Evolutionary conservation across 176 grass and related monocot genomes (phyloP).

Genomic region (Ensete ventricosum): DNA sequence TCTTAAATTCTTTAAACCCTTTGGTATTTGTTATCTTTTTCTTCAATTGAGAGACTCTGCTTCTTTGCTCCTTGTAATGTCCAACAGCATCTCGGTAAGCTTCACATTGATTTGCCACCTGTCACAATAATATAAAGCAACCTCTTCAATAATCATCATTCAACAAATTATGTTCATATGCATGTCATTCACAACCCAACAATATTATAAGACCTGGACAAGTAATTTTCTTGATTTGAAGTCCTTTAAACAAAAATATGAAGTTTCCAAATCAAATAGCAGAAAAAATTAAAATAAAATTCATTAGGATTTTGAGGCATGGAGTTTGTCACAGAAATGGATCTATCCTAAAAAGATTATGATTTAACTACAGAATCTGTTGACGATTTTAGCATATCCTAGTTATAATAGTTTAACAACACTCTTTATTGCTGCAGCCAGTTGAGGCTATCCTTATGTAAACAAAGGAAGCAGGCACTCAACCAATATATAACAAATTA

Average conservation of each 20-base stretch:
- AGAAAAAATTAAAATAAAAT: too few species aligned
- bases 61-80: conserved; percentile 70
- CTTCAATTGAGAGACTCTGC: conserved; percentile 77
- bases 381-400: not conserved
- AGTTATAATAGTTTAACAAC: not conserved
- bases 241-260: not conserved
- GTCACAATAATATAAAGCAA: conserved; percentile 23
- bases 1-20: conserved; percentile 84
- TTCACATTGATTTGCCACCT: conserved; percentile 65
- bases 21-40: conserved; percentile 77
- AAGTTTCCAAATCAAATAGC: not conserved
- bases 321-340: not conserved
- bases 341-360: not conserved
- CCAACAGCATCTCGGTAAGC: conserved; percentile 63
- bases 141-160: not conserved
- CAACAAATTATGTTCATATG: not conserved
- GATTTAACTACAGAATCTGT: too few species aligned
- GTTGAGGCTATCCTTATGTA: not conserved
- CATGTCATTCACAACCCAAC: not conserved
- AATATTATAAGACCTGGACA: not conserved
- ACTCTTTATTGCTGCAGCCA: not conserved
- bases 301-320: too few species aligned
- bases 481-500: not conserved
- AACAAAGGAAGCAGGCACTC: not conserved
- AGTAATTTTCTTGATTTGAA: not conserved